phyloP scores from a whole-genome alignment of 2,329 filamentous ascomycete species.

The Catunica adiposa region DNA sequence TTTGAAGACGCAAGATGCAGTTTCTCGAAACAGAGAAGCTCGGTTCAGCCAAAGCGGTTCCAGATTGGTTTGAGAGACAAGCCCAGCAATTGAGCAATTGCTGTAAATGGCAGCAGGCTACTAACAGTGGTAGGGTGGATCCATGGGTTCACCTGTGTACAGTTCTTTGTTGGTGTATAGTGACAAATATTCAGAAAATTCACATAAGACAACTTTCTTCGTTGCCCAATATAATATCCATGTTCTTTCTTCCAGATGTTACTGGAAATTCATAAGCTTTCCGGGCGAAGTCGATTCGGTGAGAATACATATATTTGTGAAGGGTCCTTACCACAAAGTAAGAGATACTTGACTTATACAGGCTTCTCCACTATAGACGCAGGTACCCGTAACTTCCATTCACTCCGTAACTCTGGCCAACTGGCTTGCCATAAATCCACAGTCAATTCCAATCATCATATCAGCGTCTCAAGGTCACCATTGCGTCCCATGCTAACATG shows the following conservation, averaged over 20 bases:
- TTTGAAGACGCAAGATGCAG: neutral
- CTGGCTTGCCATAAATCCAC: too few species aligned
- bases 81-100: neutral
- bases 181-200: neutral
- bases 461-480: neutral
- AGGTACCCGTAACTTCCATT: neutral
- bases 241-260: too few species aligned
- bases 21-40: slow-evolving; percentile 4
- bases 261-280: too few species aligned
- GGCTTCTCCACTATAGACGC: neutral
- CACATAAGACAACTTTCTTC: too few species aligned
- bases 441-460: neutral
- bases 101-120: neutral
- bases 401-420: neutral
- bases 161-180: neutral
- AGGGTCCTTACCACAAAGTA: neutral
- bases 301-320: too few species aligned
- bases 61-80: slow-evolving; percentile 6
- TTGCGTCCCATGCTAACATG: neutral
- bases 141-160: too few species aligned
- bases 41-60: slow-evolving; percentile 7
- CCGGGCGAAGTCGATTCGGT: too few species aligned
- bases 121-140: too few species aligned
- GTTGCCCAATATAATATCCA: too few species aligned
- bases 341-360: neutral